A percentile compares a stretch with the other conserved stretches of the same genome.
phyloP scores from a whole-genome alignment of 225 moss, liverwort and hornwort species.

The Climacium dendroides region DNA sequence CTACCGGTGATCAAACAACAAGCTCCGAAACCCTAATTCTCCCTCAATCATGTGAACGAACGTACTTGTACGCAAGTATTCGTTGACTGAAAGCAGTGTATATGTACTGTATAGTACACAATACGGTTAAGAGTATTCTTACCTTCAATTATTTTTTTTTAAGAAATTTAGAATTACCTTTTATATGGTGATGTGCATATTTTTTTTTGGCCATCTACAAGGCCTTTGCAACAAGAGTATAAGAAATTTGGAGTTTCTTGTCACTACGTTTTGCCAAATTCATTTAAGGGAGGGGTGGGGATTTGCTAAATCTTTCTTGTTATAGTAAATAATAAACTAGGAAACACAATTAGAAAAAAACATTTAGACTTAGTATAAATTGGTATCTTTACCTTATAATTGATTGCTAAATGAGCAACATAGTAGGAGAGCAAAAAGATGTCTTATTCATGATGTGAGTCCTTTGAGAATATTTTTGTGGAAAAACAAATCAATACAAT shows the following conservation, averaged over 20 bases:
- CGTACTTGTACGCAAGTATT: neutral
- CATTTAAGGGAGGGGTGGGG: accelerated
- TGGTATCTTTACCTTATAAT: no score
- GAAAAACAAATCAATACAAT: neutral
- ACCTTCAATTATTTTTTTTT: neutral
- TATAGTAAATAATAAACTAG: accelerated
- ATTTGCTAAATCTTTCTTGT: neutral
- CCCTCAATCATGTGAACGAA: neutral
- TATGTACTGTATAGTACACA: accelerated
- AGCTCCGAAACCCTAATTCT: neutral
- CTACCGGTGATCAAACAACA: no score
- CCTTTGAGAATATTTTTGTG: neutral
- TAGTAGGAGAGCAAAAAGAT: neutral
- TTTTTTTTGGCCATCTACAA: neutral
- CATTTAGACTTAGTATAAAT: neutral
- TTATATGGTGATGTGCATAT: neutral
- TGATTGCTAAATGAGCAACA: accelerated
- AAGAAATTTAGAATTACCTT: neutral
- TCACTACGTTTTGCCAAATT: neutral
- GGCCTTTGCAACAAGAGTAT: accelerated
- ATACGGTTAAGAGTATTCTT: neutral
- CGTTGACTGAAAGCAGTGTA: neutral
- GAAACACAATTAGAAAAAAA: neutral
- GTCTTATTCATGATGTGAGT: neutral
- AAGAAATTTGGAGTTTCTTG: neutral